These are phyloP conservation scores for Bretschneidera sinensis DNA, from an alignment of 345 rosid genomes.

Conservation along the genomic window DNA sequence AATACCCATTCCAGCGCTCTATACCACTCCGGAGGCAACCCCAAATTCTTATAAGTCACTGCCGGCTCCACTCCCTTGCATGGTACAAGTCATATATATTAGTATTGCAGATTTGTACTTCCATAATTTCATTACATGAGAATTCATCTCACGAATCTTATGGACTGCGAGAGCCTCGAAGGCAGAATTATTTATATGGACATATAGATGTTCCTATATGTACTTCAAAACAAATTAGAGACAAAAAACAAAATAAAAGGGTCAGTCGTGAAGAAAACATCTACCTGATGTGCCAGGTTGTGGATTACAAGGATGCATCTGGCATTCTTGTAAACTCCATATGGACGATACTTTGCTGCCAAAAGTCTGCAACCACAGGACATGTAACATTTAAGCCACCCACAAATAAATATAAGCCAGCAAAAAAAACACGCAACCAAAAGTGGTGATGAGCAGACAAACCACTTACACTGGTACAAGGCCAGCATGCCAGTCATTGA, in stretches of 20 bases:
- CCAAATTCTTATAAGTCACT: conserved; percentile 58
- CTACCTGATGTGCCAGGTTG: conserved; percentile 96
- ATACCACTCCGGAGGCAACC: conserved; percentile 82
- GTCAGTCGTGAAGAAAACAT: conserved; percentile 9
- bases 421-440: conserved; percentile 6
- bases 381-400: not conserved
- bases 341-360: conserved; percentile 81
- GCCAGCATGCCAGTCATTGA: conserved; percentile 98
- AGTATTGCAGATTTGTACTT: conserved; percentile 1
- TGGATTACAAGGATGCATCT: conserved; percentile 77
- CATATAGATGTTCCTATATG: not conserved
- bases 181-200: not conserved
- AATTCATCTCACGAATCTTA: not conserved
- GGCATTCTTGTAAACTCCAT: conserved; percentile 88
- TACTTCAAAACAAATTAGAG: not conserved
- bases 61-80: conserved; percentile 96
- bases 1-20: conserved; percentile 96
- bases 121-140: not conserved
- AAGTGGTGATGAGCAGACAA: conserved; percentile 1
- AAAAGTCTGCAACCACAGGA: conserved; percentile 53
- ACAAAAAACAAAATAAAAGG: conserved; percentile 4
- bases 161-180: too few species aligned
- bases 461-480: conserved; percentile 82
- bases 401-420: too few species aligned
- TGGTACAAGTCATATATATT: conserved; percentile 4